These are phyloP conservation scores for Periconia macrospinosa DNA, from an alignment of 2,329 filamentous ascomycete genomes.

Conservation along the genomic window DNA sequence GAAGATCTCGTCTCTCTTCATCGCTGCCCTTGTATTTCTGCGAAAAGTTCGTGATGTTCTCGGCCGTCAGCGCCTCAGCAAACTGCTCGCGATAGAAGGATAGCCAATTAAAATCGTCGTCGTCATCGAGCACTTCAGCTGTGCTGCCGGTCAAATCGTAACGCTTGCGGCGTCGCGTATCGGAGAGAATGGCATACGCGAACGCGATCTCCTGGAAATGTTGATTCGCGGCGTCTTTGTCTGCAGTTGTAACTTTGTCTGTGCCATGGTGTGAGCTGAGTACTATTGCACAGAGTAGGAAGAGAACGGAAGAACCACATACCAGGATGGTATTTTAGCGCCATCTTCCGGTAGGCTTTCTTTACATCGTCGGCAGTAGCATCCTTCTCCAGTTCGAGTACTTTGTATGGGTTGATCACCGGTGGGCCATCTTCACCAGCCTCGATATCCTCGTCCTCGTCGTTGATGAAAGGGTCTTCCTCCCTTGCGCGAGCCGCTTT, in stretches of 20 bases:
- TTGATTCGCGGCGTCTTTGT: slow-evolving; percentile 72
- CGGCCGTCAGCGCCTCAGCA: slow-evolving; percentile 71
- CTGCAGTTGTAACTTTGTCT: slow-evolving; percentile 75
- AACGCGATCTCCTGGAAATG: slow-evolving; percentile 91
- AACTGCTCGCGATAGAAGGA: slow-evolving; percentile 88
- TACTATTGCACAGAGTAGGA: neutral
- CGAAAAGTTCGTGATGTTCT: slow-evolving; percentile 76
- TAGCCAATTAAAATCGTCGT: slow-evolving; percentile 83
- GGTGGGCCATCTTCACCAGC: slow-evolving; percentile 58
- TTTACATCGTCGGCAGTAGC: slow-evolving; percentile 83
- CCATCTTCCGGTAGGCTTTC: slow-evolving; percentile 86
- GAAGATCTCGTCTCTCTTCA: slow-evolving; percentile 78
- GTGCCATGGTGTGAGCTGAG: slow-evolving; percentile 13
- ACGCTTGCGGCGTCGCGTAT: slow-evolving; percentile 74
- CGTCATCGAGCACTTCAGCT: slow-evolving; percentile 72
- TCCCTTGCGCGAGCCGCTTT: slow-evolving; percentile 1
- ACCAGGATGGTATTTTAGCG: slow-evolving; percentile 78
- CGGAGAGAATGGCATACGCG: slow-evolving; percentile 90
- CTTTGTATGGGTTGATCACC: slow-evolving; percentile 75
- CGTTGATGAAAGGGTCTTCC: slow-evolving; percentile 13
- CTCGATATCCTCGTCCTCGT: slow-evolving; percentile 52
- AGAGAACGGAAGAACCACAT: slow-evolving; percentile 18
- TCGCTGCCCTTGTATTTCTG: slow-evolving; percentile 80
- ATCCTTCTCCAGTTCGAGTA: slow-evolving; percentile 70
- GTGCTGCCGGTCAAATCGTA: slow-evolving; percentile 93